Base-by-base conservation (phyloP, 495 filamentous ascomycete genomes). In the Talaromyces nanjingensis region DNA sequence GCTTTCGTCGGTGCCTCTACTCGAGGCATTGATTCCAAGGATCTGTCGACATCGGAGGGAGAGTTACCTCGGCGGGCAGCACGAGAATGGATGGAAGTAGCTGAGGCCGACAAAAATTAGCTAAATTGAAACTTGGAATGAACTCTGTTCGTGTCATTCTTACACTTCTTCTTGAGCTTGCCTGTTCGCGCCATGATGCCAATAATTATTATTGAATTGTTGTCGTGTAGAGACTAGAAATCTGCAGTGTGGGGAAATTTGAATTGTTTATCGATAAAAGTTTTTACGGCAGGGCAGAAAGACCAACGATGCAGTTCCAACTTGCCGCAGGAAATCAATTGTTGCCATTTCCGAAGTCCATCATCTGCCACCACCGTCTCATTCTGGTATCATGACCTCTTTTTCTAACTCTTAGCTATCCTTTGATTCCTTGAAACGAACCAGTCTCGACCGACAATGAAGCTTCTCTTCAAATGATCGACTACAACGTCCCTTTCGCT, bases 11-110 rank as follows among this genome's bases (percentile, higher is more conserved):
- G 71, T 3, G 81, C 78, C 25, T 77, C 70, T 1, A 87, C 84
- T 11, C 84, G 80, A 54, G 83, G 82, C 55, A 83, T 76, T 59
- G 83, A 71, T 66, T 85, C 86, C 42, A 93, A 75, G 3, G 89
- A 91, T 76, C 91, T 91, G 77, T 92, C 89, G 65, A 85, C 79
- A 70, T 92, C 78, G 73, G 85, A 80, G 12, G 87, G 89, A 14
- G 89, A 89, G 25, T 83, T 84, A 45, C 83, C 90, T 59, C 91
- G 86, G 68, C 88, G 82, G 66, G 87, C 88, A 29, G 87, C 88
- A 37, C 90, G 87, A 59, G 90, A 91, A 74, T 89, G 89, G 58
- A 83, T 65, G 3, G 81, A 80, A 53, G 72, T 65, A 37, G 71
- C 80, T 85, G 4, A 4, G 1, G 4, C 27, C 27, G 27, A 27